These are phyloP conservation scores for Arxiozyma telluris DNA, from an alignment of 1,139 yeast genomes.

Conservation along the genomic window DNA sequence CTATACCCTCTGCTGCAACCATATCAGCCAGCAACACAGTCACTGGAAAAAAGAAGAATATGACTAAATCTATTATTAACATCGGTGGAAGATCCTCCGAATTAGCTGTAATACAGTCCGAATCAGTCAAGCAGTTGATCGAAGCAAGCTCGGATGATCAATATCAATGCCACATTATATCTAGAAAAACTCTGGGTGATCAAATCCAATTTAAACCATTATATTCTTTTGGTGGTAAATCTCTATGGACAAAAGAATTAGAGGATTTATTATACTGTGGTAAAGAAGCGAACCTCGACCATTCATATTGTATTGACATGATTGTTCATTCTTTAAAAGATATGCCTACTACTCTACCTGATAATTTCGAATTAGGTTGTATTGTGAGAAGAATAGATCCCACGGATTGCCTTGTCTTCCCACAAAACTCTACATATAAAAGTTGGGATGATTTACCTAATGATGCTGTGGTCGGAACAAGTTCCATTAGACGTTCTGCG, in stretches of 20 bases:
- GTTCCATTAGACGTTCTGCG: constrained; percentile 88
- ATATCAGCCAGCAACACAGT: neutral
- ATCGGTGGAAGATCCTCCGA: constrained; percentile 88
- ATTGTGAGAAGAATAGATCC: constrained; percentile 83
- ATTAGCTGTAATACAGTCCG: constrained; percentile 80
- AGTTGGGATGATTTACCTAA: constrained; percentile 64
- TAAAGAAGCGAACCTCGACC: constrained; percentile 38
- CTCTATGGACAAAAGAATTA: constrained; percentile 92
- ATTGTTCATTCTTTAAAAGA: constrained; percentile 93
- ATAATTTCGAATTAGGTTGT: constrained; percentile 83
- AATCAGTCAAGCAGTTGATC: constrained; percentile 57
- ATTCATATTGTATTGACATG: constrained; percentile 49
- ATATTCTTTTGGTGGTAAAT: constrained; percentile 91
- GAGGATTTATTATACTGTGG: constrained; percentile 56
- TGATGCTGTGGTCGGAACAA: constrained; percentile 87
- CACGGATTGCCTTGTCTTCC: constrained; percentile 88
- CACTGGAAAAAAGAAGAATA: neutral
- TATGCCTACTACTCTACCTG: constrained; percentile 88
- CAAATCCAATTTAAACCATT: constrained; percentile 76
- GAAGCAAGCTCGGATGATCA: constrained; percentile 48
- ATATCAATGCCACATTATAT: constrained; percentile 58
- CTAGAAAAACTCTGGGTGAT: constrained; percentile 84
- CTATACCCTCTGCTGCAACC: neutral
- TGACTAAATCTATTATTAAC: constrained; percentile 17
- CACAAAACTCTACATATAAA: constrained; percentile 52